A percentile compares a stretch with the other conserved stretches of the same genome.
These are phyloP conservation scores for Penicillium alfredii DNA, from an alignment of 495 filamentous ascomycete species.

Conservation along the genomic window DNA sequence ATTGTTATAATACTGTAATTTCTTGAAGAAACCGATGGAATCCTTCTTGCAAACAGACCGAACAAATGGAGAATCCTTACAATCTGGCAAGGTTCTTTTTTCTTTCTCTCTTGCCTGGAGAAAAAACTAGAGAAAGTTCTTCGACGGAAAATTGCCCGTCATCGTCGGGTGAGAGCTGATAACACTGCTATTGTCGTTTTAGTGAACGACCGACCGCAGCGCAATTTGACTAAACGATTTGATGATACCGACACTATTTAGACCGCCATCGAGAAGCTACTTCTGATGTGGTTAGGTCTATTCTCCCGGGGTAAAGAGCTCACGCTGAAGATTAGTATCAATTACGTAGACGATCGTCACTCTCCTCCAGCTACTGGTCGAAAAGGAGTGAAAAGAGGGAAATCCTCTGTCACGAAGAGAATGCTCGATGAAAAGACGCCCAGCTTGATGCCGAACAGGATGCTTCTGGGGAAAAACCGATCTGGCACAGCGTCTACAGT, in stretches of 20 bases:
- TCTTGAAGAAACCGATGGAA: constrained; percentile 5
- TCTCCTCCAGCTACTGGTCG: neutral
- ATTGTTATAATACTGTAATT: constrained; percentile 6
- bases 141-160: neutral
- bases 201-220: constrained; percentile 10
- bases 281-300: constrained; percentile 3
- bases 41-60: too few species aligned
- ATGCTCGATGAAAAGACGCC: constrained; percentile 13
- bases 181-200: constrained; percentile 11
- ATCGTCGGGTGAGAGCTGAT: constrained; percentile 5
- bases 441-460: constrained; percentile 16
- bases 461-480: constrained; percentile 7
- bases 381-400: constrained; percentile 9
- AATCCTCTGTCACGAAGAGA: constrained; percentile 6
- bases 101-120: constrained; percentile 3
- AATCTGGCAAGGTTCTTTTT: constrained; percentile 6
- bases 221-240: constrained; percentile 13
- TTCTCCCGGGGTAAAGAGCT: constrained; percentile 12
- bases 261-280: constrained; percentile 8
- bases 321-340: constrained; percentile 12
- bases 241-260: constrained; percentile 6
- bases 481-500: constrained; percentile 20
- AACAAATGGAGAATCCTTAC: constrained; percentile 5
- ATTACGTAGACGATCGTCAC: constrained; percentile 10
- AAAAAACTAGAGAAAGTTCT: constrained; percentile 5